Evolutionary conservation across 2,329 filamentous ascomycete genomes (phyloP).

Genomic region (Penicillium sp.): DNA sequence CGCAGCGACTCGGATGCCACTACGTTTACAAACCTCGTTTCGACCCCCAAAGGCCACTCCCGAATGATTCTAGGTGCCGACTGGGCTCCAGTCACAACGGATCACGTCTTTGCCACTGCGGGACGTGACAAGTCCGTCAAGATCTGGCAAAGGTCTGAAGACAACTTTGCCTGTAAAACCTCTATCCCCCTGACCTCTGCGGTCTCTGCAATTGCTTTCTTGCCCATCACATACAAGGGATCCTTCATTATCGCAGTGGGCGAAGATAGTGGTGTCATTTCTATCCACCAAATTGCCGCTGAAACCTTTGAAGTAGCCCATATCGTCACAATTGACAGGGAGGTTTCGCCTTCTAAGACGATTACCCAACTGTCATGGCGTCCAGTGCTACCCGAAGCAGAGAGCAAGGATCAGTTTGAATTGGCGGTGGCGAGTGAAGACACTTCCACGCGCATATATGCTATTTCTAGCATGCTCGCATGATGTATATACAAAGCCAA

Average conservation of each 20-base stretch:
- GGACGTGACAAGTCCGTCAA: slow-evolving; percentile 85
- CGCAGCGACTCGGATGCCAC: slow-evolving; percentile 43
- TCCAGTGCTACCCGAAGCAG: slow-evolving; percentile 40
- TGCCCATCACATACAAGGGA: slow-evolving; percentile 35
- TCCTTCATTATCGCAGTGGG: slow-evolving; percentile 47
- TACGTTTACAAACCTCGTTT: slow-evolving; percentile 60
- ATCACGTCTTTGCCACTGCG: slow-evolving; percentile 74
- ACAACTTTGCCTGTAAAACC: slow-evolving; percentile 54
- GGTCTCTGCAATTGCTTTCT: slow-evolving; percentile 72
- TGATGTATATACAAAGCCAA: slow-evolving; percentile 25
- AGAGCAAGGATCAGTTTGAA: slow-evolving; percentile 26
- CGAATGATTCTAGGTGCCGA: slow-evolving; percentile 89
- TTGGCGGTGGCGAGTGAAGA: slow-evolving; percentile 51
- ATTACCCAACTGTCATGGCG: slow-evolving; percentile 71
- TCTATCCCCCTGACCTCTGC: slow-evolving; percentile 59
- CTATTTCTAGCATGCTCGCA: slow-evolving; percentile 33
- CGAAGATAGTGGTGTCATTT: slow-evolving; percentile 50
- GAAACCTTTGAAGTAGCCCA: slow-evolving; percentile 33
- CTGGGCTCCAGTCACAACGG: slow-evolving; percentile 65
- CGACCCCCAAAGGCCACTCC: slow-evolving; percentile 81
- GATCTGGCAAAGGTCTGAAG: slow-evolving; percentile 58
- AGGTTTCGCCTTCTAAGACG: slow-evolving; percentile 61
- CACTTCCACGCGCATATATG: slow-evolving; percentile 44
- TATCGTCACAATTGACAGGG: slow-evolving; percentile 34
- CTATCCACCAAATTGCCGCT: slow-evolving; percentile 41